Evolutionary conservation across 78 protist genomes (phyloP).

Genomic region (Dictyostelium firmibasis): DNA sequence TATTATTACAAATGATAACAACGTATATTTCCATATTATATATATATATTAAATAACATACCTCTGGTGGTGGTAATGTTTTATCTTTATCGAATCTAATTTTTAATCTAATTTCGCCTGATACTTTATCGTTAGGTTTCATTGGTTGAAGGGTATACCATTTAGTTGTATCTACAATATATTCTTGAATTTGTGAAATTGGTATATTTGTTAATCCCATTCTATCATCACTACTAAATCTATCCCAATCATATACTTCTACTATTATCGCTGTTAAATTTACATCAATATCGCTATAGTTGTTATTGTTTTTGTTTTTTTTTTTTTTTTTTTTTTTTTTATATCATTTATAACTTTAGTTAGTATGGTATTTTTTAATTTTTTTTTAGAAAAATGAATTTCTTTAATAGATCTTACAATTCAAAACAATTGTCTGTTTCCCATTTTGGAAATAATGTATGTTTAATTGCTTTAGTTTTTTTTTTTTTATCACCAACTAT

Average conservation of each 20-base stretch:
- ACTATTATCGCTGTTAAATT: background rate
- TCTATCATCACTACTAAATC: conserved; percentile 68
- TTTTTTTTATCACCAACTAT: conserved; percentile 59
- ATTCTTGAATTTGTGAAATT: background rate
- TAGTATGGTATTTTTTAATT: too few relatives aligned
- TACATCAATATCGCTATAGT: conserved; percentile 9
- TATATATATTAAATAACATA: background rate
- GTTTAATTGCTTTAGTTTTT: conserved; percentile 65
- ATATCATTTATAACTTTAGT: background rate
- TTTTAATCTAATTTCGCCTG: conserved; percentile 42
- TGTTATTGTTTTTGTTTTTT: too few relatives aligned
- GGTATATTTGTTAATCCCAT: conserved; percentile 64
- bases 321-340: too few relatives aligned
- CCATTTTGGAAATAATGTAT: conserved; percentile 64
- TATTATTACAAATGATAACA: too few relatives aligned
- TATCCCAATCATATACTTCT: conserved; percentile 77
- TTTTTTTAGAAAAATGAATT: too few relatives aligned
- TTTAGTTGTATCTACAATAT: conserved; percentile 20
- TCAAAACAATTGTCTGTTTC: conserved; percentile 34
- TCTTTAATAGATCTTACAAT: conserved; percentile 32
- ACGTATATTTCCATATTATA: too few relatives aligned
- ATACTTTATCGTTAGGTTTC: conserved; percentile 35
- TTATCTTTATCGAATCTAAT: conserved; percentile 36
- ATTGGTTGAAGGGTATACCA: conserved; percentile 64
- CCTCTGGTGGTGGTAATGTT: conserved; percentile 5